Evolutionary conservation across 768 basidiomycete genomes (phyloP).

Genomic region (Mycena belliarum): DNA sequence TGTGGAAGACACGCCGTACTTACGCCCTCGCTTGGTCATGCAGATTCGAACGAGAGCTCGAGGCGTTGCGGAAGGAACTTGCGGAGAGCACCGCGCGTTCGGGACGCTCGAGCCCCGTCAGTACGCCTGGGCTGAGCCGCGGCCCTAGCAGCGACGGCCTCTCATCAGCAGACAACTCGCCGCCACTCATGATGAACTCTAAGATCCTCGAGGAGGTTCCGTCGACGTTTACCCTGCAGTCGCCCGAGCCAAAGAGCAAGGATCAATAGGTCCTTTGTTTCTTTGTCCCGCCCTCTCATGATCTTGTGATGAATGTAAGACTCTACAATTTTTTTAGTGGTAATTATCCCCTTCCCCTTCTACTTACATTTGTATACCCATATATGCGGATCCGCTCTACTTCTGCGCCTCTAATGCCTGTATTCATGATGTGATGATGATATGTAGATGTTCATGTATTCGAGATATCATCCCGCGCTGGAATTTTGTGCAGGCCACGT

Average conservation of each 20-base stretch:
- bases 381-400: background rate
- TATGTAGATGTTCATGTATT: background rate
- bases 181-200: conserved; percentile 28
- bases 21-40: background rate
- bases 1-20: background rate
- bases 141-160: conserved; percentile 43
- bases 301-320: conserved; percentile 9
- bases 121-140: conserved; percentile 29
- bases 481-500: conserved; percentile 8
- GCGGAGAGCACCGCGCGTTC: conserved; percentile 66
- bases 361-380: background rate
- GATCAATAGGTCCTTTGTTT: conserved; percentile 29
- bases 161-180: conserved; percentile 38
- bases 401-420: background rate
- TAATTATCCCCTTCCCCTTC: background rate
- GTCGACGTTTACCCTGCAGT: background rate
- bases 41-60: conserved; percentile 92
- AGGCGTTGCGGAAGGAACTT: conserved; percentile 86
- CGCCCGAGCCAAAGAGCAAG: conserved; percentile 29
- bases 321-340: conserved; percentile 19
- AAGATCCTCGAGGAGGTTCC: conserved; percentile 13
- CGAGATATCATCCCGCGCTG: background rate
- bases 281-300: background rate
- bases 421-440: background rate
- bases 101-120: conserved; percentile 53